phyloP scores from a whole-genome alignment of 2,329 filamentous ascomycete genomes.

The Ceratocystis huliohia region DNA sequence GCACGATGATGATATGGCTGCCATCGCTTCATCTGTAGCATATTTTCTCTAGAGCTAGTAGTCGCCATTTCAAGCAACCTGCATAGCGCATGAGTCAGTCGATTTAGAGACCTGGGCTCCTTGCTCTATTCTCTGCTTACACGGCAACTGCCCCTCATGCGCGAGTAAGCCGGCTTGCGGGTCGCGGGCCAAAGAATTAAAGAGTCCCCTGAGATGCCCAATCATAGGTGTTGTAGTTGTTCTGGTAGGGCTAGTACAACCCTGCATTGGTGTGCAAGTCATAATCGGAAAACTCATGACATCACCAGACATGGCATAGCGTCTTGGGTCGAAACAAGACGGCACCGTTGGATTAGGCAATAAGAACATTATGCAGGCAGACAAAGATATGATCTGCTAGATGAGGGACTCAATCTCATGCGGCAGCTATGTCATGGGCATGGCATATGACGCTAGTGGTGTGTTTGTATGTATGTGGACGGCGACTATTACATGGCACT shows the following conservation, averaged over 20 bases:
- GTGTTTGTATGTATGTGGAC: neutral
- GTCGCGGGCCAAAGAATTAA: neutral
- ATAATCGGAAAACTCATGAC: neutral
- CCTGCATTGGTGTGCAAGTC: conserved; percentile 5
- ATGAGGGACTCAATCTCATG: neutral
- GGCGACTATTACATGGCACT: neutral
- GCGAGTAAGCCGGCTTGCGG: neutral
- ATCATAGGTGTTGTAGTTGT: neutral
- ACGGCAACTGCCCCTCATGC: neutral
- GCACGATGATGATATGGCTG: neutral
- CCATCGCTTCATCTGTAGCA: neutral
- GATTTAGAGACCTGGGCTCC: neutral
- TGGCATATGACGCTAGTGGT: neutral
- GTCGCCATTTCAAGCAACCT: neutral
- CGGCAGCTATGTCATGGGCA: neutral
- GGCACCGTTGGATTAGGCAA: neutral
- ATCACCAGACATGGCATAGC: conserved; percentile 4
- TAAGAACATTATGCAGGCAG: neutral
- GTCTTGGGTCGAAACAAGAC: neutral
- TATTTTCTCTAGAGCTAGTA: neutral
- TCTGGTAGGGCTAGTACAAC: conserved; percentile 4
- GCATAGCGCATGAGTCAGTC: neutral
- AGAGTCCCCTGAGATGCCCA: neutral
- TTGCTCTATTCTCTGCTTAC: neutral
- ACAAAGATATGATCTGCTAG: neutral